Evolutionary conservation across 257 asterid species (phyloP).

Genomic region (Primulina tabacum): DNA sequence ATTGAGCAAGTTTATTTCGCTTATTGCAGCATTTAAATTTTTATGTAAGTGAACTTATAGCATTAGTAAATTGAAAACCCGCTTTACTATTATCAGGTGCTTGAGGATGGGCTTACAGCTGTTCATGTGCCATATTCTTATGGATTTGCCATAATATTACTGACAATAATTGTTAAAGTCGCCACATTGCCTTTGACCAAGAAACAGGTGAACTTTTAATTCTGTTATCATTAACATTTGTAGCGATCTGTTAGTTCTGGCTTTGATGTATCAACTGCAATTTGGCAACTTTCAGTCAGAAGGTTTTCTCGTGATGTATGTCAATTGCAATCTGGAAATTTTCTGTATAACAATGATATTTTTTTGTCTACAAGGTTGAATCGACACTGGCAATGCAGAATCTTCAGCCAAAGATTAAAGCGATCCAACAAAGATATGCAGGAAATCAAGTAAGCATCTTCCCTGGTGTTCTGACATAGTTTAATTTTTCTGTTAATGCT

Average conservation of each 20-base stretch:
- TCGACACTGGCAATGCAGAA: conserved; percentile 98
- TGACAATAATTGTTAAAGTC: conserved; percentile 79
- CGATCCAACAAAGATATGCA: conserved; percentile 93
- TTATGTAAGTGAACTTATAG: background rate
- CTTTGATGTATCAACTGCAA: conserved; percentile 20
- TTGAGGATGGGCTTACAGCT: conserved; percentile 78
- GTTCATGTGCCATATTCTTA: conserved; percentile 95
- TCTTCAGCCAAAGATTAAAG: conserved; percentile 98
- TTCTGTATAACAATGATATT: conserved; percentile 17
- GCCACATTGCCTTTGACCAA: conserved; percentile 95
- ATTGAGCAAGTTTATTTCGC: background rate
- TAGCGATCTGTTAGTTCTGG: conserved; percentile 12
- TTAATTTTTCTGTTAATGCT: conserved; percentile 4
- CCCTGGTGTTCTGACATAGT: conserved; percentile 11
- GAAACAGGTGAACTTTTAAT: conserved; percentile 72
- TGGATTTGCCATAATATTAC: conserved; percentile 95
- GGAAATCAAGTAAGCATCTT: conserved; percentile 79
- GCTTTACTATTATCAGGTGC: conserved; percentile 56
- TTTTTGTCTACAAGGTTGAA: conserved; percentile 63
- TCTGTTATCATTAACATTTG: conserved; percentile 11
- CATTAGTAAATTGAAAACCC: conserved; percentile 18
- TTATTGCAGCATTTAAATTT: background rate
- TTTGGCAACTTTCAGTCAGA: conserved; percentile 13
- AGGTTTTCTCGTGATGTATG: conserved; percentile 18
- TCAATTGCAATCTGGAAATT: conserved; percentile 21